phyloP scores from a whole-genome alignment of 441 rosid genomes.

The Adansonia grandidieri region DNA sequence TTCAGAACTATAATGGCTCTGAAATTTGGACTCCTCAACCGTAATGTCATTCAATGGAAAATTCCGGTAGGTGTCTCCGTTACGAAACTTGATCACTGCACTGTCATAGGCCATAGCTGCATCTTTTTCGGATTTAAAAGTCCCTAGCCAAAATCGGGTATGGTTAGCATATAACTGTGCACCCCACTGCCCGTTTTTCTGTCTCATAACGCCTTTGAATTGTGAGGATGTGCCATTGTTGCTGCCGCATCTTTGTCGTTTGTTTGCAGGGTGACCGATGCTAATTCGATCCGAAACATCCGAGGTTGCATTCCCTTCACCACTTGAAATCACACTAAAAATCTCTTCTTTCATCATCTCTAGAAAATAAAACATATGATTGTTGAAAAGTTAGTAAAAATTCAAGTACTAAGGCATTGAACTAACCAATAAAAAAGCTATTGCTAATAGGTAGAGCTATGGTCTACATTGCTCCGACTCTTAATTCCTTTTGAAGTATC shows the following conservation, averaged over 20 bases:
- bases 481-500: too few relatives aligned
- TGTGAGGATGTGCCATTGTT: constrained; percentile 21
- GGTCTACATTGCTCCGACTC: too few relatives aligned
- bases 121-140: constrained; percentile 57
- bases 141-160: constrained; percentile 69
- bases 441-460: too few relatives aligned
- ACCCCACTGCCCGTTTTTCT: constrained; percentile 69
- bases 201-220: constrained; percentile 66
- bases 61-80: constrained; percentile 46
- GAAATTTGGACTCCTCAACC: constrained; percentile 48
- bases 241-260: constrained; percentile 25
- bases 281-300: constrained; percentile 49
- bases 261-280: constrained; percentile 29
- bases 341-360: constrained; percentile 43
- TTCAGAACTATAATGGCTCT: constrained; percentile 42
- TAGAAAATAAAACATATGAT: constrained; percentile 4
- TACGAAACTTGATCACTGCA: constrained; percentile 59
- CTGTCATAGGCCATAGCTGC: constrained; percentile 78
- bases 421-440: too few relatives aligned
- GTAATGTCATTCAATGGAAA: constrained; percentile 39
- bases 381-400: not conserved
- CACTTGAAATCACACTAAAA: constrained; percentile 33
- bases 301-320: constrained; percentile 18
- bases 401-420: too few relatives aligned
- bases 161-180: constrained; percentile 62